Conservation (phyloP, 768 basidiomycete species). For the Rhizopogon vinicolor region DNA sequence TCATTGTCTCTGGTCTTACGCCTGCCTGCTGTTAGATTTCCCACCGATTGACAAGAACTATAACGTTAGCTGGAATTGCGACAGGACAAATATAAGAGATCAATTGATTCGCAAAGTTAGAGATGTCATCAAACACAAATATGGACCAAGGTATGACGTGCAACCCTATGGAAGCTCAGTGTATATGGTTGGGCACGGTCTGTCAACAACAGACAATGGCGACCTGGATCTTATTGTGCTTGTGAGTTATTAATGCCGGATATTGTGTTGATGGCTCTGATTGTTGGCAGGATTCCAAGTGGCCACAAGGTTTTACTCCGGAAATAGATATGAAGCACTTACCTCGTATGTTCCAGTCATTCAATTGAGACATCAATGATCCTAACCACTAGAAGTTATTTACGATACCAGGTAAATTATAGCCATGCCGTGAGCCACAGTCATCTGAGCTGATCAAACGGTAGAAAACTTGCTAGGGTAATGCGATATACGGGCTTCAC, state of each 20-base stretch:
- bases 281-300: conserved; percentile 26
- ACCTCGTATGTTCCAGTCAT: conserved; percentile 20
- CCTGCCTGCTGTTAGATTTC: background rate
- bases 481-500: conserved; percentile 32
- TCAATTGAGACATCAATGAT: background rate
- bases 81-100: background rate
- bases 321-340: conserved; percentile 16
- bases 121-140: conserved; percentile 20
- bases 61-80: too few species aligned
- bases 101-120: background rate
- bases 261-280: background rate
- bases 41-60: background rate
- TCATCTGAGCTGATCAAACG: background rate
- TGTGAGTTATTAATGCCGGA: conserved; percentile 26
- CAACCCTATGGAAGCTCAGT: conserved; percentile 45
- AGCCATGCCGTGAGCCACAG: background rate
- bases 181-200: conserved; percentile 28
- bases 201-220: conserved; percentile 10
- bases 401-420: conserved; percentile 25
- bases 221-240: conserved; percentile 52
- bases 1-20: too few species aligned
- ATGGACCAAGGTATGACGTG: conserved; percentile 30
- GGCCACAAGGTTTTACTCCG: conserved; percentile 25
- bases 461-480: conserved; percentile 26
- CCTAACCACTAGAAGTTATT: conserved; percentile 14